Conservation (phyloP, 805 yeast species). For the Lachancea dasiensis region DNA sequence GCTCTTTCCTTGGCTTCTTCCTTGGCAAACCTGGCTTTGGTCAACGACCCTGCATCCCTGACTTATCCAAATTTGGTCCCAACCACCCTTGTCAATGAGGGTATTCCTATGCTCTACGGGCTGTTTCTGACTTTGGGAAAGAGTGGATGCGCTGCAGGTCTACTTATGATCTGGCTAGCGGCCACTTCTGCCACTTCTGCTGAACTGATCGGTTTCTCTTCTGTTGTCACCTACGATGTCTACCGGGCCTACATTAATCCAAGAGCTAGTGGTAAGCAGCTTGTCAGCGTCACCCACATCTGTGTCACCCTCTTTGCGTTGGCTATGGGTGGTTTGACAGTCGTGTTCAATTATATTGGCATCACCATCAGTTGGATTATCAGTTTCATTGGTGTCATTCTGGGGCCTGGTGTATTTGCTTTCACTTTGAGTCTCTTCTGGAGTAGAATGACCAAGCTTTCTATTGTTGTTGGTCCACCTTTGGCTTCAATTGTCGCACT, state of each 20-base stretch:
- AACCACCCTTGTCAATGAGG: slow-evolving; percentile 28
- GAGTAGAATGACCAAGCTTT: slow-evolving; percentile 1
- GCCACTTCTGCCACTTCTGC: slow-evolving; percentile 84
- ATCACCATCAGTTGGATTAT: slow-evolving; percentile 4
- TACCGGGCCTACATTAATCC: slow-evolving; percentile 74
- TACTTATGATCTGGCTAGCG: slow-evolving; percentile 75
- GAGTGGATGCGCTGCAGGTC: slow-evolving; percentile 74
- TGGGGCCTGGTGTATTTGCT: slow-evolving; percentile 3
- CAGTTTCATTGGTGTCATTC: slow-evolving; percentile 1
- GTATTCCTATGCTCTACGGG: slow-evolving; percentile 56
- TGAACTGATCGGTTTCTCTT: slow-evolving; percentile 75
- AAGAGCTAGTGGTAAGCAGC: slow-evolving; percentile 48
- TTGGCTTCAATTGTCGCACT: slow-evolving; percentile 1
- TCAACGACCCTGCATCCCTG: slow-evolving; percentile 61
- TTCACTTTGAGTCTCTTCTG: neutral
- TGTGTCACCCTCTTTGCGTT: slow-evolving; percentile 1
- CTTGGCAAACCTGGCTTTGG: slow-evolving; percentile 64
- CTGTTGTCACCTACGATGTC: slow-evolving; percentile 72
- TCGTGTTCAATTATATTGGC: slow-evolving; percentile 6
- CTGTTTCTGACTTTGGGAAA: slow-evolving; percentile 73
- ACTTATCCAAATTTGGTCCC: slow-evolving; percentile 61
- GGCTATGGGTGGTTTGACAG: slow-evolving; percentile 3
- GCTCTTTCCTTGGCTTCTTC: slow-evolving; percentile 75
- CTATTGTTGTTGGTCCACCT: slow-evolving; percentile 1
- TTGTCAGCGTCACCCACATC: slow-evolving; percentile 4